phyloP scores from a whole-genome alignment of 2,329 filamentous ascomycete genomes.

The Raffaelea arxii region DNA sequence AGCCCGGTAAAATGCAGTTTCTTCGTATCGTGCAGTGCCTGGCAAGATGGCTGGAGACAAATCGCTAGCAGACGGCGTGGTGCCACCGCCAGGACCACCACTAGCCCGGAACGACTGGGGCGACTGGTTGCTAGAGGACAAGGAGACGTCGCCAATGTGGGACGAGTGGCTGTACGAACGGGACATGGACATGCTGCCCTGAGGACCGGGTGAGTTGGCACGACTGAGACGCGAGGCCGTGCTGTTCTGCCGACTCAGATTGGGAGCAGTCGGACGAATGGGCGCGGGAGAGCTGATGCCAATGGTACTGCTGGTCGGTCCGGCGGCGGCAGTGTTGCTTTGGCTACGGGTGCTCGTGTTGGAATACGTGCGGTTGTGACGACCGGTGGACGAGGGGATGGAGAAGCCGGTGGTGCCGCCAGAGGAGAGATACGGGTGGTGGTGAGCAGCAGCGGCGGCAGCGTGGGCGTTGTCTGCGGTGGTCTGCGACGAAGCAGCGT shows the following conservation, averaged over 20 bases:
- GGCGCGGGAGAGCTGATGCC: slow-evolving; percentile 37
- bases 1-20: slow-evolving; percentile 47
- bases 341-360: slow-evolving; percentile 45
- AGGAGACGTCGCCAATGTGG: slow-evolving; percentile 28
- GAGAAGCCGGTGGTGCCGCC: slow-evolving; percentile 47
- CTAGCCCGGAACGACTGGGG: not conserved
- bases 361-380: slow-evolving; percentile 49
- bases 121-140: slow-evolving; percentile 1
- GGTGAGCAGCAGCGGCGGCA: slow-evolving; percentile 20
- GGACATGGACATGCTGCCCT: slow-evolving; percentile 14
- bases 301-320: slow-evolving; percentile 14
- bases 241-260: slow-evolving; percentile 46
- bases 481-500: not conserved
- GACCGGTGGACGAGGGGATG: slow-evolving; percentile 39
- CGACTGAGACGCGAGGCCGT: slow-evolving; percentile 42
- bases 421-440: slow-evolving; percentile 35
- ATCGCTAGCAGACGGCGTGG: slow-evolving; percentile 24
- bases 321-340: slow-evolving; percentile 30
- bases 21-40: slow-evolving; percentile 51
- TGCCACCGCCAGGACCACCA: slow-evolving; percentile 9
- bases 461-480: slow-evolving; percentile 9
- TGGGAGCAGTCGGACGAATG: slow-evolving; percentile 19
- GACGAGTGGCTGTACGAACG: slow-evolving; percentile 36
- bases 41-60: slow-evolving; percentile 45
- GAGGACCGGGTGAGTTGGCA: slow-evolving; percentile 36